Evolutionary conservation across 1,139 yeast genomes (phyloP).

Genomic region (Trichomonascaceae sp.): DNA sequence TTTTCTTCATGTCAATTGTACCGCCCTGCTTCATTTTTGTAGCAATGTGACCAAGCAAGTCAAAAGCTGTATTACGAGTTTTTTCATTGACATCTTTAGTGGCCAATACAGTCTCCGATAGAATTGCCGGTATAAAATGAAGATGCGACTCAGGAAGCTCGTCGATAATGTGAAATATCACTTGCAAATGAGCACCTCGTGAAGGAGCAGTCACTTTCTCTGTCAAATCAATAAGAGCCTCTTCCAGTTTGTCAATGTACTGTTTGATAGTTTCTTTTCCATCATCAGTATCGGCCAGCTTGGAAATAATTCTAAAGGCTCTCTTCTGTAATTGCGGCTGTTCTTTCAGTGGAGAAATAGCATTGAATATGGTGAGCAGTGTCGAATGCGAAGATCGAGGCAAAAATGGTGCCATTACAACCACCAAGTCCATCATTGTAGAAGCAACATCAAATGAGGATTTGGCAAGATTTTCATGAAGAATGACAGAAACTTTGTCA

Average conservation of each 20-base stretch:
- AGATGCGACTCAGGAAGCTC: constrained; percentile 57
- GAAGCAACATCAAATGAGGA: constrained; percentile 48
- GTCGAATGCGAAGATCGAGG: constrained; percentile 68
- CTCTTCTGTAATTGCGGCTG: constrained; percentile 75
- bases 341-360: constrained; percentile 54
- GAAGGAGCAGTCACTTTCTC: constrained; percentile 66
- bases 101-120: constrained; percentile 83
- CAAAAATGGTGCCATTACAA: constrained; percentile 77
- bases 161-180: constrained; percentile 56
- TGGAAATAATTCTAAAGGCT: constrained; percentile 74
- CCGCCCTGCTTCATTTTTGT: constrained; percentile 67
- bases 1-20: constrained; percentile 53
- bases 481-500: constrained; percentile 74
- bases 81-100: constrained; percentile 94
- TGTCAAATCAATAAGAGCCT: constrained; percentile 52
- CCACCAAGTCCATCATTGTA: constrained; percentile 87
- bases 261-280: constrained; percentile 47
- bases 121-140: constrained; percentile 70
- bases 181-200: constrained; percentile 70
- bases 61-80: constrained; percentile 77
- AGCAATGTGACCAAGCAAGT: constrained; percentile 75
- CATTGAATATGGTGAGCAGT: constrained; percentile 67
- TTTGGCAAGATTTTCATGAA: constrained; percentile 61
- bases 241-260: constrained; percentile 55
- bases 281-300: constrained; percentile 60